A percentile compares a stretch with the other conserved stretches of the same genome.
These are phyloP conservation scores for Pachyrhizus erosus DNA, from an alignment of 306 rosid species.

Conservation along the genomic window DNA sequence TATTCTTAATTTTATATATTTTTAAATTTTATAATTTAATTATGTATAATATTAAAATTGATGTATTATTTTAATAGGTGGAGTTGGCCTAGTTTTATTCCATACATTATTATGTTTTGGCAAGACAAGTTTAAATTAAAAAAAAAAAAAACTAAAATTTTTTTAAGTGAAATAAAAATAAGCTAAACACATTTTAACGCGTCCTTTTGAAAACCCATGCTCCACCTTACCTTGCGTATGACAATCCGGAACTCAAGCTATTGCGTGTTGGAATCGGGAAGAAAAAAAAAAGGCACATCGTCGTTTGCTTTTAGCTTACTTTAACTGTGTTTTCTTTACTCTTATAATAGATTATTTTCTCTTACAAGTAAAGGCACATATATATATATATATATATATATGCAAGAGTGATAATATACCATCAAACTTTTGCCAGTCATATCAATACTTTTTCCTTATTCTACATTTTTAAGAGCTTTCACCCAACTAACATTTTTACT, in stretches of 20 bases:
- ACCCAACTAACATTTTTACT: too few relatives aligned
- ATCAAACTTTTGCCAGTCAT: not conserved
- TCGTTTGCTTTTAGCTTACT: not conserved
- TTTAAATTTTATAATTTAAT: too few relatives aligned
- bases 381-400: not conserved
- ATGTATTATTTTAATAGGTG: too few relatives aligned
- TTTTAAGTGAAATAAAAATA: not conserved
- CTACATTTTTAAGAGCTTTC: not conserved
- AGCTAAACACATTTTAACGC: not conserved
- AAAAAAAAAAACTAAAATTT: too few relatives aligned
- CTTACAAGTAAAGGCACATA: not conserved
- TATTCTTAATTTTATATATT: too few relatives aligned
- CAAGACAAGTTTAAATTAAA: too few relatives aligned
- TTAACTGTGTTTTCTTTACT: not conserved
- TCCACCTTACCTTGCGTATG: not conserved
- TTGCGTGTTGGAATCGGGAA: slow-evolving; percentile 23
- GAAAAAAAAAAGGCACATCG: not conserved
- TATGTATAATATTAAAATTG: too few relatives aligned
- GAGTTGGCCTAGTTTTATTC: not conserved
- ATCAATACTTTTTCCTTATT: not conserved
- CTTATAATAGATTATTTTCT: not conserved
- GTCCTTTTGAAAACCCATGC: not conserved
- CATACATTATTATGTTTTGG: not conserved
- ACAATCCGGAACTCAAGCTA: not conserved
- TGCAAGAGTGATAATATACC: not conserved